Percentiles rank a stretch among this genome's conserved stretches.
These are phyloP conservation scores for Tuber aestivum DNA, from an alignment of 495 filamentous ascomycete genomes.

Conservation along the genomic window DNA sequence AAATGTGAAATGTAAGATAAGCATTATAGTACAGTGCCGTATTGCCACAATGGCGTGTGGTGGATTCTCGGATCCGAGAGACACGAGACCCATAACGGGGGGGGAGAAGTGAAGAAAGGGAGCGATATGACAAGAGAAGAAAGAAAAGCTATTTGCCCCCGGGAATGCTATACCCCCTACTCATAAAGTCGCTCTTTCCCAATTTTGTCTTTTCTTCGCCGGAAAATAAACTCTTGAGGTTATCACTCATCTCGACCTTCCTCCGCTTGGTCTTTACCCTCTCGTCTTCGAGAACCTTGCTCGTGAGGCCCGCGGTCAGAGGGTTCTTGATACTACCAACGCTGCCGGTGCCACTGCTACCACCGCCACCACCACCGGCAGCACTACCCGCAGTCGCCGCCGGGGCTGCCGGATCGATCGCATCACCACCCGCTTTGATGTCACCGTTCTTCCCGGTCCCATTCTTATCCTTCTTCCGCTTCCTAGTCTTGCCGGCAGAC, in stretches of 20 bases:
- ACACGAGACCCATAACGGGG: background rate
- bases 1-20: background rate
- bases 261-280: conserved; percentile 72
- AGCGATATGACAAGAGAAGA: background rate
- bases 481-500: conserved; percentile 52
- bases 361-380: conserved; percentile 1
- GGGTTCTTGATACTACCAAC: conserved; percentile 69
- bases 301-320: conserved; percentile 75
- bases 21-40: background rate
- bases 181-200: conserved; percentile 70
- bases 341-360: background rate
- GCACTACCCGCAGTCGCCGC: conserved; percentile 10
- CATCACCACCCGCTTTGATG: conserved; percentile 5
- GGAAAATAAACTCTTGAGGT: conserved; percentile 61
- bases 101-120: background rate
- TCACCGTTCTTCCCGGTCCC: conserved; percentile 22
- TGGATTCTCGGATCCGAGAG: background rate
- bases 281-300: conserved; percentile 78
- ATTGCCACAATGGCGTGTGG: background rate
- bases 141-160: conserved; percentile 9
- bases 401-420: background rate
- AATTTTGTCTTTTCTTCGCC: conserved; percentile 34
- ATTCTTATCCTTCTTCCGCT: conserved; percentile 44
- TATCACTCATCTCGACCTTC: conserved; percentile 64
- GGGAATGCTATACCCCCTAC: conserved; percentile 65